Evolutionary conservation across 129 eudicot species (phyloP).

Genomic region (Helichrysum umbraculigerum): DNA sequence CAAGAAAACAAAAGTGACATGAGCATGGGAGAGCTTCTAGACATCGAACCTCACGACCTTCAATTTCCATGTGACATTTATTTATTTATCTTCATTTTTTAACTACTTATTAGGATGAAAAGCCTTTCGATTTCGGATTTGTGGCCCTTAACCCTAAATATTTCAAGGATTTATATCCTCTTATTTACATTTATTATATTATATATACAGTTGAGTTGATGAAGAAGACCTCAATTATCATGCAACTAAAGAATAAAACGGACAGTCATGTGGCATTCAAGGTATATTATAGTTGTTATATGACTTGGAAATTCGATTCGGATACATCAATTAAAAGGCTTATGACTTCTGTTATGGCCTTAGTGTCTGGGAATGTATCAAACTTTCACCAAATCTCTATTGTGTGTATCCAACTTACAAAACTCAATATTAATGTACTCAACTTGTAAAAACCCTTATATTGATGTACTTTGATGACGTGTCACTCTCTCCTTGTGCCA

Average conservation of each 20-base stretch:
- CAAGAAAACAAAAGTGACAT: conserved; percentile 31
- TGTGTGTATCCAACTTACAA: too few relatives aligned
- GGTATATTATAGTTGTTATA: neutral
- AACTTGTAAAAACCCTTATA: too few relatives aligned
- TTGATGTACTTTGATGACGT: too few relatives aligned
- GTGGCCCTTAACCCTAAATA: neutral
- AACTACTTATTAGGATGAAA: too few relatives aligned
- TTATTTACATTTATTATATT: too few relatives aligned
- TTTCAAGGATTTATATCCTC: neutral
- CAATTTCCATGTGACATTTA: conserved; percentile 49
- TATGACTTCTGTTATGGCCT: too few relatives aligned
- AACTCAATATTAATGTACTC: too few relatives aligned
- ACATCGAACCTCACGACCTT: conserved; percentile 53
- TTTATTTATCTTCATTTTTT: neutral
- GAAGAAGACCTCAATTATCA: neutral
- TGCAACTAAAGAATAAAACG: neutral
- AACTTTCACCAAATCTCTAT: too few relatives aligned
- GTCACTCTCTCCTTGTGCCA: too few relatives aligned
- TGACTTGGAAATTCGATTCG: neutral
- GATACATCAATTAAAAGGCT: too few relatives aligned
- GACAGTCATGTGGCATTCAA: neutral
- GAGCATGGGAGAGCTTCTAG: conserved; percentile 51
- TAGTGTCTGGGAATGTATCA: too few relatives aligned
- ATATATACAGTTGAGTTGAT: conserved; percentile 16
- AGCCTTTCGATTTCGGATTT: conserved; percentile 40